phyloP scores from a whole-genome alignment of 2,329 filamentous ascomycete genomes.

The Botrytis fragariae region DNA sequence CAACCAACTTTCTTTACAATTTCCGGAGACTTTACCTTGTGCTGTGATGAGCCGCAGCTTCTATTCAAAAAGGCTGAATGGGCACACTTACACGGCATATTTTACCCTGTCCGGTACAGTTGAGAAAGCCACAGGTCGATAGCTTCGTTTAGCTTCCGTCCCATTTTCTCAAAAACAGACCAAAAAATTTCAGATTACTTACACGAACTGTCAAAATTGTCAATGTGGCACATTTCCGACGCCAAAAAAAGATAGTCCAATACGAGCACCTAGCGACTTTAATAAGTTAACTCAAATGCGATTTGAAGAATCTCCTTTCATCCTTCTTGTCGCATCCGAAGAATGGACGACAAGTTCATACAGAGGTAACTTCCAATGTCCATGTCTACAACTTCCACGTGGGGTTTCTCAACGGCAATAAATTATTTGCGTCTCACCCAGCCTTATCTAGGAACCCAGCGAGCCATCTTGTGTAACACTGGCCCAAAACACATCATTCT shows the following conservation, averaged over 20 bases:
- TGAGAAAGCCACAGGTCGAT: constrained; percentile 5
- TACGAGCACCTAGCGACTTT: not conserved
- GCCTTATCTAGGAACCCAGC: not conserved
- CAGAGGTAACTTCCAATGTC: not conserved
- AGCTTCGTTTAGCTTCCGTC: not conserved
- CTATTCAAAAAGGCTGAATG: constrained; percentile 3
- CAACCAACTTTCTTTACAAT: not conserved
- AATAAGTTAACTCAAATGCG: not conserved
- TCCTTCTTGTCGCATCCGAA: not conserved
- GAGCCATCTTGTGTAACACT: not conserved
- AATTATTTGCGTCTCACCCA: not conserved
- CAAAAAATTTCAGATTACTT: not conserved
- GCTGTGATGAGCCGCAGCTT: constrained; percentile 2
- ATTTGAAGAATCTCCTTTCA: not conserved
- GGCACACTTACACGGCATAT: not conserved
- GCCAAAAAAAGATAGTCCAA: not conserved
- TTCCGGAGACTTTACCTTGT: not conserved
- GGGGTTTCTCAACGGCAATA: constrained; percentile 4
- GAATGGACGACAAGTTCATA: not conserved
- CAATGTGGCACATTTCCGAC: not conserved
- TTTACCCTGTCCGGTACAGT: not conserved
- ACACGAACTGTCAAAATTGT: constrained; percentile 2
- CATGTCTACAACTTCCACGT: constrained; percentile 14
- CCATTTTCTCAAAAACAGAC: not conserved
- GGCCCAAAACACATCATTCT: not conserved